phyloP scores from a whole-genome alignment of 345 rosid genomes.

The Stellera chamaejasme region DNA sequence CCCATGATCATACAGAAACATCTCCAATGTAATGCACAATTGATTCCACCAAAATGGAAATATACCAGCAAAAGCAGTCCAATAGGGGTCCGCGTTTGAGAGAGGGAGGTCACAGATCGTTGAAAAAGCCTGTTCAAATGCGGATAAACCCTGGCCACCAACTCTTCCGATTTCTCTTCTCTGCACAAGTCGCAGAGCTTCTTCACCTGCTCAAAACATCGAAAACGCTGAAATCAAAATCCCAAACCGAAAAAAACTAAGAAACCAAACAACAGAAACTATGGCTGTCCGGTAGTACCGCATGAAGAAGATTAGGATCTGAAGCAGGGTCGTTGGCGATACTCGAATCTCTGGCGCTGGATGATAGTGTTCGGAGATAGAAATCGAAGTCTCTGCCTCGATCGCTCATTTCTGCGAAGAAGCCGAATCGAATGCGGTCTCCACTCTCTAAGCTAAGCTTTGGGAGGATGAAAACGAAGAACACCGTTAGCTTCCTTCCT shows the following conservation, averaged over 20 bases:
- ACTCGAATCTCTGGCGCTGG: constrained; percentile 64
- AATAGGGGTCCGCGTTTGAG: constrained; percentile 55
- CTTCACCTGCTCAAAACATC: constrained; percentile 43
- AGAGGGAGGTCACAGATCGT: constrained; percentile 67
- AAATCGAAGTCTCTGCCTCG: constrained; percentile 64
- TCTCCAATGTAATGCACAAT: too few species aligned
- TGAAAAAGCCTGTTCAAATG: constrained; percentile 80
- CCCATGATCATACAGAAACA: too few species aligned
- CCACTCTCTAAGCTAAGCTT: too few species aligned
- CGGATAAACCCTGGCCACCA: constrained; percentile 81
- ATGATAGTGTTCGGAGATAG: constrained; percentile 59
- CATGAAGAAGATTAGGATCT: constrained; percentile 67
- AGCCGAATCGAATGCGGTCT: background rate
- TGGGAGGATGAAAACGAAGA: too few species aligned
- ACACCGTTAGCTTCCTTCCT: too few species aligned
- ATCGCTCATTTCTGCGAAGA: constrained; percentile 33
- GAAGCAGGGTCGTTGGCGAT: constrained; percentile 68
- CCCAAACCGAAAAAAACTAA: background rate
- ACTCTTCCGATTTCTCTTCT: constrained; percentile 61
- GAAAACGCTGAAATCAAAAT: background rate
- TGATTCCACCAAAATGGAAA: constrained; percentile 6
- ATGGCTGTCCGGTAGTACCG: constrained; percentile 28
- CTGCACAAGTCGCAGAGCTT: constrained; percentile 62
- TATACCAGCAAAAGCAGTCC: constrained; percentile 80
- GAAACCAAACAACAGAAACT: background rate